Evolutionary conservation across 768 basidiomycete genomes (phyloP).

Genomic region (Rhodosporidiobolus odoratus): DNA sequence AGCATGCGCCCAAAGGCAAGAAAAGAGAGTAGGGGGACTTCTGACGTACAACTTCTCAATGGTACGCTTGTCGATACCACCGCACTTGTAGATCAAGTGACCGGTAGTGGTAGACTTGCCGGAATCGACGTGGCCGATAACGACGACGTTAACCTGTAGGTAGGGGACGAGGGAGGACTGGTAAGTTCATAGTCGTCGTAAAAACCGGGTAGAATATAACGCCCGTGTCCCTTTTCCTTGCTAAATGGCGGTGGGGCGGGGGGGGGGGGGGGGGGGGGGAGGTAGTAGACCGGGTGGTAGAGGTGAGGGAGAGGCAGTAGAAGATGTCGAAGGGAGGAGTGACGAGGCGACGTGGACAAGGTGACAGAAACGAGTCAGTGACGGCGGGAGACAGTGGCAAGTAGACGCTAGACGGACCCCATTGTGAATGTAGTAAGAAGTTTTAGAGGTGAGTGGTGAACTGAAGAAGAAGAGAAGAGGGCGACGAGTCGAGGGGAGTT

Average conservation of each 20-base stretch:
- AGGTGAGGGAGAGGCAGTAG: neutral
- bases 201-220: no score
- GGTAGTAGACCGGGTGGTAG: neutral
- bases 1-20: neutral
- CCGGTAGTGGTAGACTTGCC: constrained; percentile 99
- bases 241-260: neutral
- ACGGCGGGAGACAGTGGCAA: neutral
- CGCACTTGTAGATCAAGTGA: constrained; percentile 99
- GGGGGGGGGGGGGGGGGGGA: neutral
- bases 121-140: constrained; percentile 88
- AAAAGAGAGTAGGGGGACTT: neutral
- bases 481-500: neutral
- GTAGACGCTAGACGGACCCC: neutral
- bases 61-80: constrained; percentile 99
- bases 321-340: neutral
- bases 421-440: neutral
- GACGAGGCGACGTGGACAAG: neutral
- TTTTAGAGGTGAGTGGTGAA: neutral
- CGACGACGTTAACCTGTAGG: constrained; percentile 91
- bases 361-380: neutral
- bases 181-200: no score
- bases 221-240: constrained; percentile 55
- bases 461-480: neutral
- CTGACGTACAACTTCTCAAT: constrained; percentile 56
- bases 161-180: neutral